phyloP scores from a whole-genome alignment of 202 grass and related monocot genomes.

The Setaria italica region DNA sequence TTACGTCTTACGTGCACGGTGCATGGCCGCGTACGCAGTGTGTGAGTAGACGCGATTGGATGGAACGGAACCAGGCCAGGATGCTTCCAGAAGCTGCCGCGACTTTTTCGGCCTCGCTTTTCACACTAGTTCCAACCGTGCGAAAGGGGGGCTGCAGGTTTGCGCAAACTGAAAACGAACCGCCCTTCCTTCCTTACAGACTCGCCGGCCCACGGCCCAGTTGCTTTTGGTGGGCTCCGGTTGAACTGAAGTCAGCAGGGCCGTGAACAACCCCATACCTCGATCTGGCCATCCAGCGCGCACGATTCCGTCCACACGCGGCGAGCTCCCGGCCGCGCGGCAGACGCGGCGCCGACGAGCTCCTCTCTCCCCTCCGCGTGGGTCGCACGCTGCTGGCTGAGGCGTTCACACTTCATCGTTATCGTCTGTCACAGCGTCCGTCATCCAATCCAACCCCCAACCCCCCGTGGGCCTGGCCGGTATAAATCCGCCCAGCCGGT shows the following conservation, averaged over 20 bases:
- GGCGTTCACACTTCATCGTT: slow-evolving; percentile 35
- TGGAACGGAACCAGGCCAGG: background rate
- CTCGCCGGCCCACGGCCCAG: background rate
- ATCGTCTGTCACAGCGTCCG: background rate
- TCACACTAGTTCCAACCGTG: background rate
- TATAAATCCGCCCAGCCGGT: slow-evolving; percentile 30
- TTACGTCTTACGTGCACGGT: no score
- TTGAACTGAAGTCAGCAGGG: background rate
- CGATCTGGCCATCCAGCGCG: background rate
- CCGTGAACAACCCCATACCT: background rate
- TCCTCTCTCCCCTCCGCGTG: background rate
- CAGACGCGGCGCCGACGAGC: background rate
- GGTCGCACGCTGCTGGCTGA: background rate
- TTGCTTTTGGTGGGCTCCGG: no score
- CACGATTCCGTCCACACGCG: slow-evolving; percentile 34
- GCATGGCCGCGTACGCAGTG: no score
- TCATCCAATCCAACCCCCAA: background rate
- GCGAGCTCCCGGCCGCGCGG: background rate
- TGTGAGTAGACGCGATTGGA: background rate
- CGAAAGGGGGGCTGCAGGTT: background rate
- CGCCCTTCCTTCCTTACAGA: no score
- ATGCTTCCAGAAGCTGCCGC: background rate
- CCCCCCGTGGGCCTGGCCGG: slow-evolving; percentile 17
- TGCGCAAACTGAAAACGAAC: no score
- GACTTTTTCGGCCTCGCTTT: background rate